Evolutionary conservation across 441 rosid genomes (phyloP).

Genomic region (Gossypium aridum): DNA sequence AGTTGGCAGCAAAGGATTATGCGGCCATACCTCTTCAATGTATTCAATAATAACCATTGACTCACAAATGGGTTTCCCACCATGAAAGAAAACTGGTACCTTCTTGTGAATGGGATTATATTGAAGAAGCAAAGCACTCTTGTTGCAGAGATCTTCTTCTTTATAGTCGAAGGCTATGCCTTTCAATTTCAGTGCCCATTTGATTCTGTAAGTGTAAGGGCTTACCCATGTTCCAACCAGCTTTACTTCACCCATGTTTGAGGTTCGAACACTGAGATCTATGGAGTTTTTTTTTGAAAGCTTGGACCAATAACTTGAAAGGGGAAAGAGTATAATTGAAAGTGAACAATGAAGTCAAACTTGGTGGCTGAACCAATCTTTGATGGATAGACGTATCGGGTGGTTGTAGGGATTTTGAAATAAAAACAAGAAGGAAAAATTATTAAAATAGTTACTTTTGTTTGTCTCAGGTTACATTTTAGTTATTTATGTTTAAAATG

Average conservation of each 20-base stretch:
- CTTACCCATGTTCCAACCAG: constrained; percentile 31
- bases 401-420: too few relatives aligned
- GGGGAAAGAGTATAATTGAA: not conserved
- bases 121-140: constrained; percentile 28
- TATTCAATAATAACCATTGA: constrained; percentile 42
- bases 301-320: constrained; percentile 5
- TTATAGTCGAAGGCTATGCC: constrained; percentile 27
- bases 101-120: constrained; percentile 44
- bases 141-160: constrained; percentile 40
- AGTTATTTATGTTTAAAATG: too few relatives aligned
- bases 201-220: constrained; percentile 26
- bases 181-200: constrained; percentile 39
- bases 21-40: constrained; percentile 42
- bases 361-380: not conserved
- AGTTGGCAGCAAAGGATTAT: constrained; percentile 26
- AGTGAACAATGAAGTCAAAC: not conserved
- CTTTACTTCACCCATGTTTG: constrained; percentile 10
- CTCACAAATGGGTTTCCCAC: constrained; percentile 36
- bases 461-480: accelerated
- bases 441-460: too few relatives aligned
- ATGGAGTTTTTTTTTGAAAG: not conserved
- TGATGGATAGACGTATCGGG: not conserved
- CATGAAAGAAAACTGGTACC: constrained; percentile 36
- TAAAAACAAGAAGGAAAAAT: too few relatives aligned
- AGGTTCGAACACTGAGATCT: constrained; percentile 17